Percentiles rank a stretch among this genome's conserved stretches.
Evolutionary conservation across 345 rosid genomes (phyloP).

Genomic region (Eucalyptus sp.): DNA sequence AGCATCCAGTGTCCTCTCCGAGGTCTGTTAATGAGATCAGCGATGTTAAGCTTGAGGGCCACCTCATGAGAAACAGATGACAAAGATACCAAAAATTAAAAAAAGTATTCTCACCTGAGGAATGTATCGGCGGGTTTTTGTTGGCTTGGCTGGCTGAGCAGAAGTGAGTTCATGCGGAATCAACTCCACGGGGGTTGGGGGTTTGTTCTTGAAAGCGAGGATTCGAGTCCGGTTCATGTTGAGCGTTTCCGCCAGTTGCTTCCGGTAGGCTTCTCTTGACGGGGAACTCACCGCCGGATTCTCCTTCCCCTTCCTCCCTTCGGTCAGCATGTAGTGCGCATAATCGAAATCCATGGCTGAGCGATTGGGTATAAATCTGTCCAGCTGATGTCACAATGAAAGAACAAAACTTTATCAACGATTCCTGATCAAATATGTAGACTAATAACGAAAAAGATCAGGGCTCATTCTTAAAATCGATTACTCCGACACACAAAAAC

Average conservation of each 20-base stretch:
- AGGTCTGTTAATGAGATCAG: constrained; percentile 4
- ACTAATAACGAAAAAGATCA: background rate
- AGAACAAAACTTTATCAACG: background rate
- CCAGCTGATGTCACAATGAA: constrained; percentile 11
- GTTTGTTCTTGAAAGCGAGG: constrained; percentile 41
- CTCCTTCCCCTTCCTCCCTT: constrained; percentile 26
- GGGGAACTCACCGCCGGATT: constrained; percentile 13
- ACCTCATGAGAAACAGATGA: background rate
- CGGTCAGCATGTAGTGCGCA: constrained; percentile 35
- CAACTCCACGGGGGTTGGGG: constrained; percentile 11
- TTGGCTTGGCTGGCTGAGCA: constrained; percentile 3
- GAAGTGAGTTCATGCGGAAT: constrained; percentile 4
- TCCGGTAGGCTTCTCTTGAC: constrained; percentile 24
- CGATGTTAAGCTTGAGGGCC: background rate
- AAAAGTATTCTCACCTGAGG: constrained; percentile 13
- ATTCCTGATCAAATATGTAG: background rate
- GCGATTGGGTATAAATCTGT: constrained; percentile 40
- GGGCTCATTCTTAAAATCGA: background rate
- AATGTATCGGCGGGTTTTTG: constrained; percentile 18
- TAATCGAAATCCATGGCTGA: constrained; percentile 43
- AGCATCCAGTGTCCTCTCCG: constrained; percentile 36
- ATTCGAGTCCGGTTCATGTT: constrained; percentile 39
- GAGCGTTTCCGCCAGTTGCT: constrained; percentile 27
- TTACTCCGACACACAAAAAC: background rate
- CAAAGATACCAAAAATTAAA: too few species aligned